Evolutionary conservation across 352 stramenopile species (phyloP), one percentile per base, ranked within the genome.

Genomic region (Saprolegnia parasitica): DNA sequence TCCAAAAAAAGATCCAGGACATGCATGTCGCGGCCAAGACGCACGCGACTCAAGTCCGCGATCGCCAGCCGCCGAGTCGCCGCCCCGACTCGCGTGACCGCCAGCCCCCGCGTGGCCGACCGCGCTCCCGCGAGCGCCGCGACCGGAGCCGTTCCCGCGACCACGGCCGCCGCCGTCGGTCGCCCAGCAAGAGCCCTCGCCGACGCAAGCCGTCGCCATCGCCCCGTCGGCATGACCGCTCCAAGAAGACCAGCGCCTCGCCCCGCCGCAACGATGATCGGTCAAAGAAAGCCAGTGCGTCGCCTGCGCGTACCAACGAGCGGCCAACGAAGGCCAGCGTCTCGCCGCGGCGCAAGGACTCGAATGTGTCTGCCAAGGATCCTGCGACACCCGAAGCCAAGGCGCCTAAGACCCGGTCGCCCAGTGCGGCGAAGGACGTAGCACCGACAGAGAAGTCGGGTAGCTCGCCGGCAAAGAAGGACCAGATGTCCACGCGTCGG

Each of bases 1-100:
- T 20, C 16, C 5, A 67, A n/a, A 67, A 67, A 21, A 67, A 55
- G 64, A 71, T 52, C 21, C 46, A 52, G 21, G 46, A 52, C 46
- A 52, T 52, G 46, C 18, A 52, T 52, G 46, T 21, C 21, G 21
- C 46, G 21, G 21, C 18, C 46, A 52, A 52, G 46, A 52, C 18
- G 18, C 46, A 52, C 21, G 18, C 46, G 18, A 52, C 46, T 52
- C 46, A 52, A 52, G 18, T 52, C 21, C 46, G 46, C 18, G 46
- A 18, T 52, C 46, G 21, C 18, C 18, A 52, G 18, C 46, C 18
- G 21, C 21, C 46, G 21, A 20, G 18, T 52, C 46, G 46, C 21
- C 46, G 46, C 21, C 46, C 46, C 18, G 46, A 52, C 18, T 52
- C 46, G 18, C 46, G 46, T 20, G 46, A 52, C 18, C n/a, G n/a